Evolutionary conservation across 2,329 filamentous ascomycete species (phyloP).

Genomic region (Alternaria incomplexa): DNA sequence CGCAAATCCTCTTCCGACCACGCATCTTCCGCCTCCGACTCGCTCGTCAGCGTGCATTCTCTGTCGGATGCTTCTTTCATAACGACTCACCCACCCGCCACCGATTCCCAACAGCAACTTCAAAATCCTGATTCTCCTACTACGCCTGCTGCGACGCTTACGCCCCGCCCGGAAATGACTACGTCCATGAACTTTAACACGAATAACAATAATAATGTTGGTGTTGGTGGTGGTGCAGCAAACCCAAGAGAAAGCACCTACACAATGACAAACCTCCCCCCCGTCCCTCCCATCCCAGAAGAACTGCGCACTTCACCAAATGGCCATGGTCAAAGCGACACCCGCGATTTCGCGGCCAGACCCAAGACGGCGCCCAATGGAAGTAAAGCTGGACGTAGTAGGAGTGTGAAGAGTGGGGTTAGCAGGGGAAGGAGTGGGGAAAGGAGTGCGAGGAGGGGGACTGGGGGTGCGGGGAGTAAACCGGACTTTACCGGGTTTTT

Average conservation of each 20-base stretch:
- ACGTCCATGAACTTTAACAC: conserved; percentile 10
- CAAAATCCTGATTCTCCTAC: not conserved
- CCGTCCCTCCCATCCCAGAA: conserved; percentile 43
- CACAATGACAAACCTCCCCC: conserved; percentile 30
- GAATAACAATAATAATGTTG: not conserved
- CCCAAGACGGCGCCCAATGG: conserved; percentile 32
- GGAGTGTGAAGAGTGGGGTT: conserved; percentile 33
- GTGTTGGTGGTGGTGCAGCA: not conserved
- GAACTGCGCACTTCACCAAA: conserved; percentile 18
- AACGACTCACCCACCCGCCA: conserved; percentile 27
- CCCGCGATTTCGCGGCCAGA: conserved; percentile 19
- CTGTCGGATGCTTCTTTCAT: conserved; percentile 67
- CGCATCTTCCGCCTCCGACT: conserved; percentile 65
- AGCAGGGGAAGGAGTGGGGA: conserved; percentile 27
- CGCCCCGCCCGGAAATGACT: conserved; percentile 23
- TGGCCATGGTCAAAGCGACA: conserved; percentile 11
- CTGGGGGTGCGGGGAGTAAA: not conserved
- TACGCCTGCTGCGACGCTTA: conserved; percentile 32
- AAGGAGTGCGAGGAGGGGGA: not conserved
- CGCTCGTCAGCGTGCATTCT: conserved; percentile 73
- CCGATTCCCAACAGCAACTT: not conserved
- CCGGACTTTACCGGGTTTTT: conserved; percentile 43
- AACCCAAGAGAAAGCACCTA: conserved; percentile 11
- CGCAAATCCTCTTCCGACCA: conserved; percentile 52
- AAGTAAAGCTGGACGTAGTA: conserved; percentile 14